These are phyloP conservation scores for Candida succiphila DNA, from an alignment of 805 yeast species.

Conservation along the genomic window DNA sequence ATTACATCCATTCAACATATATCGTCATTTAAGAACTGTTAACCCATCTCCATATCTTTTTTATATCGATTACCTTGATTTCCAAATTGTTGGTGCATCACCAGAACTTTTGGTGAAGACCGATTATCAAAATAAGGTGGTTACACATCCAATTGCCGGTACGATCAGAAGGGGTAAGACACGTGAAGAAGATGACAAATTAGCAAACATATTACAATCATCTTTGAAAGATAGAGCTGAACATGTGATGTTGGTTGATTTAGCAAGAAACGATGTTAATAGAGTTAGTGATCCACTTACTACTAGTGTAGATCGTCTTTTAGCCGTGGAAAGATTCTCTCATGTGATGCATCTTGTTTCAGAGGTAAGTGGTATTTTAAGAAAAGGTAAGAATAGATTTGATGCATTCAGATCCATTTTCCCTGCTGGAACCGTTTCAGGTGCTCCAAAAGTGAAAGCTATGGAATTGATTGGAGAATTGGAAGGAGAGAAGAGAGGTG, in stretches of 20 bases:
- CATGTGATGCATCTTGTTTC: slow-evolving; percentile 97
- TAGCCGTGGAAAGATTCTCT: slow-evolving; percentile 86
- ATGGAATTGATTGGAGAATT: slow-evolving; percentile 90
- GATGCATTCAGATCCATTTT: slow-evolving; percentile 97
- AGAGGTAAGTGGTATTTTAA: slow-evolving; percentile 84
- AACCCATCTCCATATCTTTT: slow-evolving; percentile 97
- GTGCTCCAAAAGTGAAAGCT: slow-evolving; percentile 96
- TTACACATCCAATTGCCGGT: slow-evolving; percentile 98
- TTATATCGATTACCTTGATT: slow-evolving; percentile 83
- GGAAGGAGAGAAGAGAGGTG: slow-evolving; percentile 89
- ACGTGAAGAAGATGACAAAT: slow-evolving; percentile 78
- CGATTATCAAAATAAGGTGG: slow-evolving; percentile 58
- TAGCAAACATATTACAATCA: slow-evolving; percentile 64
- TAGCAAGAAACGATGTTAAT: slow-evolving; percentile 94
- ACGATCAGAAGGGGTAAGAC: slow-evolving; percentile 88
- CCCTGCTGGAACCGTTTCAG: slow-evolving; percentile 99
- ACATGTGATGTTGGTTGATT: slow-evolving; percentile 96
- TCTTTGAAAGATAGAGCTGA: slow-evolving; percentile 93
- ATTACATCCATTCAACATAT: slow-evolving; percentile 92
- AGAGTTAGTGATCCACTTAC: slow-evolving; percentile 84
- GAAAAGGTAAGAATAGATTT: slow-evolving; percentile 78
- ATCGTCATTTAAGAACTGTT: slow-evolving; percentile 88
- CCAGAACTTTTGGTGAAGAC: slow-evolving; percentile 89
- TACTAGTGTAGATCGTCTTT: slow-evolving; percentile 78
- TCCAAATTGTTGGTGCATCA: slow-evolving; percentile 95